Percentiles rank a stretch among this genome's conserved stretches.
Evolutionary conservation across 2,329 filamentous ascomycete genomes (phyloP).

Genomic region (Beauveria pseudobassiana): DNA sequence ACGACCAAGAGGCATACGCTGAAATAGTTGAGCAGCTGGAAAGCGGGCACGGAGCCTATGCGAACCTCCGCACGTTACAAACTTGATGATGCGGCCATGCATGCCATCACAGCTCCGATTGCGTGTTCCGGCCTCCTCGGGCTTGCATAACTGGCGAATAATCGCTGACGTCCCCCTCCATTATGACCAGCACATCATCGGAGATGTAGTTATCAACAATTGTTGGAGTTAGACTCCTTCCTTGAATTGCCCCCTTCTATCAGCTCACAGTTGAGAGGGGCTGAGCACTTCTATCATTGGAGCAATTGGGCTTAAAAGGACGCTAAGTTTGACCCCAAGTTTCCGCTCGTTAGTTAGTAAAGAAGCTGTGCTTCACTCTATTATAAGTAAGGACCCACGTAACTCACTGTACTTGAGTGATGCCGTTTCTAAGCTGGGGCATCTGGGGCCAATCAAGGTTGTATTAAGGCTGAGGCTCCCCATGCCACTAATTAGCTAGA

Average conservation of each 20-base stretch:
- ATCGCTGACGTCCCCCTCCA: neutral
- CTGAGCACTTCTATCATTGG: conserved; percentile 7
- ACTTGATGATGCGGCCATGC: conserved; percentile 8
- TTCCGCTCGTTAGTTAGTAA: neutral
- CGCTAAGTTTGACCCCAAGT: neutral
- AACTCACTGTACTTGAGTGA: neutral
- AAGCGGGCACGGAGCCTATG: neutral
- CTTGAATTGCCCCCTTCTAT: neutral
- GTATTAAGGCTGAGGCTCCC: conserved; percentile 5
- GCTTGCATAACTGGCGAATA: neutral
- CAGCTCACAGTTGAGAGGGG: neutral
- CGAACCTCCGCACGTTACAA: neutral
- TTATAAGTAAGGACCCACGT: neutral
- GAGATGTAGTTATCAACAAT: neutral
- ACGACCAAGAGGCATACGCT: neutral
- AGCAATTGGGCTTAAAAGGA: neutral
- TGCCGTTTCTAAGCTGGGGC: neutral
- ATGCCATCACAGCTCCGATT: neutral
- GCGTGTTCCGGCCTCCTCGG: neutral
- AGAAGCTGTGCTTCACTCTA: neutral
- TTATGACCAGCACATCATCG: neutral
- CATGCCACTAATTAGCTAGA: neutral
- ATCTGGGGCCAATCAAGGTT: neutral
- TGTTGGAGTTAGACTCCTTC: neutral
- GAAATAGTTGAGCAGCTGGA: neutral